phyloP scores from a whole-genome alignment of 2,329 filamentous ascomycete species.

The Ceratocystis ficicola region DNA sequence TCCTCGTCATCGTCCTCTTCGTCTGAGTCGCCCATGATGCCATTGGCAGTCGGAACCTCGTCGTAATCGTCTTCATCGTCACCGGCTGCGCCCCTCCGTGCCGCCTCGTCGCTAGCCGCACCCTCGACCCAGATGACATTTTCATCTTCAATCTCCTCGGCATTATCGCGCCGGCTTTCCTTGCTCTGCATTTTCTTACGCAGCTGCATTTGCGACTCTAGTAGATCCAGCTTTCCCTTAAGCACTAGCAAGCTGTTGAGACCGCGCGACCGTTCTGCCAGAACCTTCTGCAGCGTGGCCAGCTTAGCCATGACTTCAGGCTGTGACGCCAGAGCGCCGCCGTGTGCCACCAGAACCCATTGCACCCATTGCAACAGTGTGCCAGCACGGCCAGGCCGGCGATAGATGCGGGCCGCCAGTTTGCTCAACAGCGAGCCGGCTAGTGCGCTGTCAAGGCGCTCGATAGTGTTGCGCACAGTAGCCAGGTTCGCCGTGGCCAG shows the following conservation, averaged over 20 bases:
- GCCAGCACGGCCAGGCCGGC: conserved; percentile 76
- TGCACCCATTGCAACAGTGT: conserved; percentile 91
- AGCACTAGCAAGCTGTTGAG: conserved; percentile 72
- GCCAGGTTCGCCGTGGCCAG: conserved; percentile 65
- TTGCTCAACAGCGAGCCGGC: conserved; percentile 69
- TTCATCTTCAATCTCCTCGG: conserved; percentile 40
- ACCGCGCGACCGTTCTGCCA: conserved; percentile 73
- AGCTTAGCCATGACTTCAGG: conserved; percentile 71
- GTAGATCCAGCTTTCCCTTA: conserved; percentile 91
- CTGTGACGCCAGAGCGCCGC: conserved; percentile 77
- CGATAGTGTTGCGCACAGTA: conserved; percentile 78
- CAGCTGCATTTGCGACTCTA: conserved; percentile 78
- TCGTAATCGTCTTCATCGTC: conserved; percentile 45
- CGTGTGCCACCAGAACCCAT: conserved; percentile 85
- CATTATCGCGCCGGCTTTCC: conserved; percentile 28
- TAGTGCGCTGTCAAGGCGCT: conserved; percentile 74
- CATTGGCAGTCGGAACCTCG: conserved; percentile 44
- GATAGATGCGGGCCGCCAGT: conserved; percentile 75
- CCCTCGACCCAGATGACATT: conserved; percentile 82
- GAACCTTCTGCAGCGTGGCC: conserved; percentile 67
- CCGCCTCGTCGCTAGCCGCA: conserved; percentile 38
- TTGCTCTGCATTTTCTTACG: conserved; percentile 51
- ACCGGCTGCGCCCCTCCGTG: conserved; percentile 32
- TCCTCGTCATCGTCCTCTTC: conserved; percentile 40
- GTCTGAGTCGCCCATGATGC: conserved; percentile 46